Evolutionary conservation across 2,329 filamentous ascomycete species (phyloP).

Genomic region (Claviceps fusiformis): DNA sequence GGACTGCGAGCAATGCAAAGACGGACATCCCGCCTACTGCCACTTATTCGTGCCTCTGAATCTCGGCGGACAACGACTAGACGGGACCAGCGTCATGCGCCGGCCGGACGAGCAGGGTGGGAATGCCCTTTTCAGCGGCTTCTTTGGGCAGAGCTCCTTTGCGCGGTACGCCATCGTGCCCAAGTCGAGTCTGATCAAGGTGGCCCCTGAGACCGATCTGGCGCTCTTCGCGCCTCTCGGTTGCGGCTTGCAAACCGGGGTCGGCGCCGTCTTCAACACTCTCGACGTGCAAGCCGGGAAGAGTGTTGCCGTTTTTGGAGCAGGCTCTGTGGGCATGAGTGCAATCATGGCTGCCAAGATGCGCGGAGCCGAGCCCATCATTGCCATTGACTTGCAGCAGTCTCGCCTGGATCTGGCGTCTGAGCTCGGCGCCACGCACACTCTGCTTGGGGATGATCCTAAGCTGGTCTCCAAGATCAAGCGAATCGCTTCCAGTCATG

Average conservation of each 20-base stretch:
- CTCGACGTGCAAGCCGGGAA: slow-evolving; percentile 13
- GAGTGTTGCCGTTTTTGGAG: slow-evolving; percentile 16
- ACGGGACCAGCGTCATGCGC: neutral
- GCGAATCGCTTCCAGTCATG: slow-evolving; percentile 9
- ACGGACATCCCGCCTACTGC: neutral
- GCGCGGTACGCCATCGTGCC: slow-evolving; percentile 17
- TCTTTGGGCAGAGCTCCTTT: slow-evolving; percentile 23
- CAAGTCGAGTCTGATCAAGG: slow-evolving; percentile 16
- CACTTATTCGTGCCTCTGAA: neutral
- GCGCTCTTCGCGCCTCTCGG: slow-evolving; percentile 19
- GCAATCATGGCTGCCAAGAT: neutral
- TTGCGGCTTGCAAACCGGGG: slow-evolving; percentile 23
- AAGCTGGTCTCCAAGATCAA: slow-evolving; percentile 8
- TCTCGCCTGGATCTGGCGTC: neutral
- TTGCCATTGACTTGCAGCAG: neutral
- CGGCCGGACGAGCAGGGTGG: neutral
- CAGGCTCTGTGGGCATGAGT: neutral
- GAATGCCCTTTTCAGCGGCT: slow-evolving; percentile 9
- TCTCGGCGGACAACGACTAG: neutral
- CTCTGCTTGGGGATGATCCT: neutral
- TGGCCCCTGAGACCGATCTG: slow-evolving; percentile 13
- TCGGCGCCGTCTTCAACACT: slow-evolving; percentile 19
- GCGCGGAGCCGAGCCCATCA: neutral
- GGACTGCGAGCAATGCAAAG: neutral
- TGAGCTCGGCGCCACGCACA: neutral